These are phyloP conservation scores for Microdochium paspali DNA, from an alignment of 2,329 filamentous ascomycete species.

Conservation along the genomic window DNA sequence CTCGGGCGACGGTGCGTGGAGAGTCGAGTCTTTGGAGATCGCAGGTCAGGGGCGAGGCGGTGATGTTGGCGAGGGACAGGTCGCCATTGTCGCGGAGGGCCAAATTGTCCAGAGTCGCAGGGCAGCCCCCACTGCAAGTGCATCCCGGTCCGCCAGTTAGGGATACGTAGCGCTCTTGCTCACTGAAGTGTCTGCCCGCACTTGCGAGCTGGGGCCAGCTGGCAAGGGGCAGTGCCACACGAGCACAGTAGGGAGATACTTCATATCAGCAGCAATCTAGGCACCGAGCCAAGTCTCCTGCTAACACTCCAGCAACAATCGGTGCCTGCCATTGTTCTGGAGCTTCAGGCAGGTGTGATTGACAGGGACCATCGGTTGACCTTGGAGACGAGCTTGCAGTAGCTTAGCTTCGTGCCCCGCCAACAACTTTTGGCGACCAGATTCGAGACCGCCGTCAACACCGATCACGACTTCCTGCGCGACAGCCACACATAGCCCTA, in stretches of 20 bases:
- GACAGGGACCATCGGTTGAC: no score
- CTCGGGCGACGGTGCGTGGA: slow-evolving; percentile 6
- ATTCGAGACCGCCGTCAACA: no score
- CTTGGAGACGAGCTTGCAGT: no score
- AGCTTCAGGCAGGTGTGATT: no score
- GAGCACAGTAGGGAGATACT: neutral
- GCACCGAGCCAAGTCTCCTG: neutral
- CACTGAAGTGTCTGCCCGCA: neutral
- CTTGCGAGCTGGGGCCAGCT: neutral
- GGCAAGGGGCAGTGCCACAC: neutral
- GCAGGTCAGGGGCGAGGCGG: neutral
- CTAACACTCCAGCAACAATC: neutral
- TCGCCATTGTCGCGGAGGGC: neutral
- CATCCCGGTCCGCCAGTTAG: neutral
- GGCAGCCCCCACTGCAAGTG: neutral
- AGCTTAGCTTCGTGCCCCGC: no score
- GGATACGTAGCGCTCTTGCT: neutral
- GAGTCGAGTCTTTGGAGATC: slow-evolving; percentile 1
- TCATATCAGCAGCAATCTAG: neutral
- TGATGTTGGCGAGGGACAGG: slow-evolving; percentile 1
- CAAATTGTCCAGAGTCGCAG: slow-evolving; percentile 1
- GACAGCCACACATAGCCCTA: no score
- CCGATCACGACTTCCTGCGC: no score
- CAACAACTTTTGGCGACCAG: no score
- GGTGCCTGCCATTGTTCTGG: neutral